These are phyloP conservation scores for Xylaria curta DNA, from an alignment of 495 filamentous ascomycete genomes.

Conservation along the genomic window DNA sequence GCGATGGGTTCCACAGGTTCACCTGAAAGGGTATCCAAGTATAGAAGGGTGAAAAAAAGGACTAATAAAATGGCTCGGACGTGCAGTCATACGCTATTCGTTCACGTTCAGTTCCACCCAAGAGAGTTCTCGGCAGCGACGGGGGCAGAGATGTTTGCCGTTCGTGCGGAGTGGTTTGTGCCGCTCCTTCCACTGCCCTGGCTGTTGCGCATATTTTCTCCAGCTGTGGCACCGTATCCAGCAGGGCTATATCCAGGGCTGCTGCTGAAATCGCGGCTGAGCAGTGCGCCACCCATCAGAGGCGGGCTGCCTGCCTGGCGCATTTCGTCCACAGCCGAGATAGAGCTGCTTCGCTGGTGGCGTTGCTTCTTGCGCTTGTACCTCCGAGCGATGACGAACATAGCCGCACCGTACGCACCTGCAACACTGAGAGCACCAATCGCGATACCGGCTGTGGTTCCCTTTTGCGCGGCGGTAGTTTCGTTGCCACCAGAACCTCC, in stretches of 20 bases:
- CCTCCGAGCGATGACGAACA: slow-evolving; percentile 93
- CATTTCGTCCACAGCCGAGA: slow-evolving; percentile 61
- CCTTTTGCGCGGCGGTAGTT: slow-evolving; percentile 61
- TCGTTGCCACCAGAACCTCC: slow-evolving; percentile 46
- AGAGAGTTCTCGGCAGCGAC: slow-evolving; percentile 98
- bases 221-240: slow-evolving; percentile 34
- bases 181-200: slow-evolving; percentile 73
- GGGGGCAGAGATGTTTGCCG: slow-evolving; percentile 75
- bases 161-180: slow-evolving; percentile 75
- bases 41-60: slow-evolving; percentile 44
- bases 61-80: slow-evolving; percentile 38
- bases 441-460: slow-evolving; percentile 84
- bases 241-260: slow-evolving; percentile 53
- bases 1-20: slow-evolving; percentile 33
- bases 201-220: slow-evolving; percentile 61
- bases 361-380: slow-evolving; percentile 87
- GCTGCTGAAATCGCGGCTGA: slow-evolving; percentile 55
- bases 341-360: slow-evolving; percentile 79
- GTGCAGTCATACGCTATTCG: slow-evolving; percentile 33
- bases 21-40: slow-evolving; percentile 59
- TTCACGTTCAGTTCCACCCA: slow-evolving; percentile 83
- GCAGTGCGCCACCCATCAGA: slow-evolving; percentile 59
- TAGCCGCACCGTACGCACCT: slow-evolving; percentile 94
- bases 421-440: slow-evolving; percentile 79
- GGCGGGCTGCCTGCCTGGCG: slow-evolving; percentile 63